phyloP scores from a whole-genome alignment of 129 eudicot genomes.

The Lactuca sativa region DNA sequence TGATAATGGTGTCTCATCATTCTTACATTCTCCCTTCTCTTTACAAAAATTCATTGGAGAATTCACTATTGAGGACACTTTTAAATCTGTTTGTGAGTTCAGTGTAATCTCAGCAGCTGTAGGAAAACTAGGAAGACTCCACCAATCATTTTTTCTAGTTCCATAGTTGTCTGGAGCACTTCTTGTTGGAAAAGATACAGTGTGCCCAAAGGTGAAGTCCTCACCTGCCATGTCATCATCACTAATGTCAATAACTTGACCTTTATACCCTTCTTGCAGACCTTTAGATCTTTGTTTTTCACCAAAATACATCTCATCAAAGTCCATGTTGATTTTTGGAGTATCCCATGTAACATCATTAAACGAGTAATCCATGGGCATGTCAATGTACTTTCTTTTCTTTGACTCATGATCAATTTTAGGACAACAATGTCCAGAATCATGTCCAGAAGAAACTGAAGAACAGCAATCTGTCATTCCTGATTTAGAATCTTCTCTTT shows the following conservation, averaged over 20 bases:
- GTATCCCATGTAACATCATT: constrained; percentile 39
- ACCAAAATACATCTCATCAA: constrained; percentile 34
- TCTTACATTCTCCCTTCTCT: constrained; percentile 28
- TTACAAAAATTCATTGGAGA: constrained; percentile 26
- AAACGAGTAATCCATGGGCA: constrained; percentile 31
- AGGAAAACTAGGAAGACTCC: constrained; percentile 45
- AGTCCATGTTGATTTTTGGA: constrained; percentile 30
- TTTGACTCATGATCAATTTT: constrained; percentile 44
- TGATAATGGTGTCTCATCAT: constrained; percentile 64
- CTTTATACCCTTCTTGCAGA: constrained; percentile 39
- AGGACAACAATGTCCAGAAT: constrained; percentile 44
- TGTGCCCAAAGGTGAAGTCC: constrained; percentile 20
- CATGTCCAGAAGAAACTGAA: constrained; percentile 80
- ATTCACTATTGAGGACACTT: constrained; percentile 32
- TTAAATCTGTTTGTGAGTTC: constrained; percentile 29
- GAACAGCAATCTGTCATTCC: constrained; percentile 92
- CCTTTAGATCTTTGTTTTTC: constrained; percentile 32
- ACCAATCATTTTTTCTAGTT: constrained; percentile 30
- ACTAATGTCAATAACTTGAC: constrained; percentile 73
- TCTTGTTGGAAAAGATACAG: constrained; percentile 29
- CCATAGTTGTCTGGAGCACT: constrained; percentile 25
- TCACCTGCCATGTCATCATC: constrained; percentile 40
- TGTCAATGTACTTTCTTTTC: constrained; percentile 48
- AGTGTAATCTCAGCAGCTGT: constrained; percentile 44
- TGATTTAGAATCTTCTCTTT: constrained; percentile 86